phyloP scores from a whole-genome alignment of 768 basidiomycete species.

The Agaricus sinodeliciosus region DNA sequence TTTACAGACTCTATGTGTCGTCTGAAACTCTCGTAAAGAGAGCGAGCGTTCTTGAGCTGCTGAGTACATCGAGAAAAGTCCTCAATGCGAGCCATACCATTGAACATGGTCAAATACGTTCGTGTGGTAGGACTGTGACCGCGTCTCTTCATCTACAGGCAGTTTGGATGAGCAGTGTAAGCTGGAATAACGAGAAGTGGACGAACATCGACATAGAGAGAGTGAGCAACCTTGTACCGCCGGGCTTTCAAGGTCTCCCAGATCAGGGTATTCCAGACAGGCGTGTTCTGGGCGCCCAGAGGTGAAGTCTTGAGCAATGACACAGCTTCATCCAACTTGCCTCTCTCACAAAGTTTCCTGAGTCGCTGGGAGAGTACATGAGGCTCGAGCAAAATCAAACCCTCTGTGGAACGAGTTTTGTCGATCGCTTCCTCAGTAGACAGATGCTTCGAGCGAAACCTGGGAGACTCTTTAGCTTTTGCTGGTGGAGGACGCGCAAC shows the following conservation, averaged over 20 bases:
- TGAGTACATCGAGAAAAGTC: constrained; percentile 53
- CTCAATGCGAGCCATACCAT: constrained; percentile 53
- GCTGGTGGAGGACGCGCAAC: not conserved
- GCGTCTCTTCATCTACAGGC: constrained; percentile 73
- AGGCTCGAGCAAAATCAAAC: constrained; percentile 47
- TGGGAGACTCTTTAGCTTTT: constrained; percentile 9
- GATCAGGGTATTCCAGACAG: constrained; percentile 78
- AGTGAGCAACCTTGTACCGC: constrained; percentile 52
- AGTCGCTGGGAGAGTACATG: constrained; percentile 55
- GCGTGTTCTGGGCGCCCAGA: constrained; percentile 64
- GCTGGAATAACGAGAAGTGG: constrained; percentile 3
- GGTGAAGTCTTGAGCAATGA: constrained; percentile 63
- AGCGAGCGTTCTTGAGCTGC: constrained; percentile 56
- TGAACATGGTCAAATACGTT: constrained; percentile 68
- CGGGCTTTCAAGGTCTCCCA: constrained; percentile 52
- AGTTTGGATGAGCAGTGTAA: constrained; percentile 2
- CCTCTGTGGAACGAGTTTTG: constrained; percentile 16
- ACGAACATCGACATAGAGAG: constrained; percentile 64
- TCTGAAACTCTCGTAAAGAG: constrained; percentile 53
- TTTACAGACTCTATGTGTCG: constrained; percentile 44
- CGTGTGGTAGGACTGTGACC: constrained; percentile 62
- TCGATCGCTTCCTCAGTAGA: not conserved
- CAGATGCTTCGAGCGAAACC: constrained; percentile 34
- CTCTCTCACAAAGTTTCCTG: constrained; percentile 47
- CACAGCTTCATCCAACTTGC: constrained; percentile 57